Conservation (phyloP, 805 yeast species). For the Ogataea nonfermentans region DNA sequence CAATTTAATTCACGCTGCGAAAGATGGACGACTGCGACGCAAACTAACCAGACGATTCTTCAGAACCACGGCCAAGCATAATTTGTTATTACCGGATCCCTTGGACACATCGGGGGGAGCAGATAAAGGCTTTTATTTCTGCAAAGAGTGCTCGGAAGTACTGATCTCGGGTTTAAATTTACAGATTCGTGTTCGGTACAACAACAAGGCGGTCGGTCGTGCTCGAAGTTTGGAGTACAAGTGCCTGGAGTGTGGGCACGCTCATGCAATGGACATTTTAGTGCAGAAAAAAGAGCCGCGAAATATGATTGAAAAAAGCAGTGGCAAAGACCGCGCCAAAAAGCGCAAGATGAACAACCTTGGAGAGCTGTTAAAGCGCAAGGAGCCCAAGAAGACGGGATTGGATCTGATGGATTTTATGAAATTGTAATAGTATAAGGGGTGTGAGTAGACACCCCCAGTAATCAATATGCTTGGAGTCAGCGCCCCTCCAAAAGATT, state of each 20-base stretch:
- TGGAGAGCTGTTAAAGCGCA: slow-evolving; percentile 22
- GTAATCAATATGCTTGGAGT: slow-evolving; percentile 2
- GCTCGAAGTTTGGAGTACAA: slow-evolving; percentile 17
- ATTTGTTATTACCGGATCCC: slow-evolving; percentile 19
- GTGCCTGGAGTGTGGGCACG: slow-evolving; percentile 23
- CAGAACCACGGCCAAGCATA: slow-evolving; percentile 13
- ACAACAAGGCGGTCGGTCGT: slow-evolving; percentile 1
- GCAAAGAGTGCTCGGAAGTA: slow-evolving; percentile 18
- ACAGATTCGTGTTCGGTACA: slow-evolving; percentile 14
- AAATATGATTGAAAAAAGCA: slow-evolving; percentile 2
- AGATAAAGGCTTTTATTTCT: slow-evolving; percentile 16
- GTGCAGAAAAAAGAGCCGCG: slow-evolving; percentile 7
- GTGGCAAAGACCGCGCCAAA: slow-evolving; percentile 20
- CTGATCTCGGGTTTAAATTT: slow-evolving; percentile 24
- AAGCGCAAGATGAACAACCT: slow-evolving; percentile 30
- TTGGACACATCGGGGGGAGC: slow-evolving; percentile 6
- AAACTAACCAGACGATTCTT: slow-evolving; percentile 19
- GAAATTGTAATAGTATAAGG: slow-evolving; percentile 15
- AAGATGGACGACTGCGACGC: slow-evolving; percentile 14
- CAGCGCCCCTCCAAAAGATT: background rate
- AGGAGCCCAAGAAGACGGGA: slow-evolving; percentile 13
- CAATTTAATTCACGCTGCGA: slow-evolving; percentile 19
- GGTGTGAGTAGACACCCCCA: slow-evolving; percentile 1
- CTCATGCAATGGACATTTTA: background rate
- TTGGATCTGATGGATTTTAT: slow-evolving; percentile 31